phyloP scores from a whole-genome alignment of 345 rosid species.

The Rhizophora mangle region DNA sequence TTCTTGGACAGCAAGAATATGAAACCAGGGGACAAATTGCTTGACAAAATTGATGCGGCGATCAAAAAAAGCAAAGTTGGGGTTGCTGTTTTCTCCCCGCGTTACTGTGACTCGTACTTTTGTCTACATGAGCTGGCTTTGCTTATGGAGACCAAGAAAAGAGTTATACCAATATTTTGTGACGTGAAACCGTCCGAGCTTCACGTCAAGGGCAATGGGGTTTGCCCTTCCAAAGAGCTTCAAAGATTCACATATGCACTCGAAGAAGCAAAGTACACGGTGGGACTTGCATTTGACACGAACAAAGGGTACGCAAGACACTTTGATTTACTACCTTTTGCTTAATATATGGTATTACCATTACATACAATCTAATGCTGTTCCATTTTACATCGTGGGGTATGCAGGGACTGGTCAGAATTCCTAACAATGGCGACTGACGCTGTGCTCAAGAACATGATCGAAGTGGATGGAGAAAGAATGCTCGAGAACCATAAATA shows the following conservation, averaged over 20 bases:
- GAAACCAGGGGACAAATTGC: slow-evolving; percentile 74
- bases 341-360: not conserved
- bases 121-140: slow-evolving; percentile 80
- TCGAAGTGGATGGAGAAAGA: slow-evolving; percentile 48
- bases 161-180: slow-evolving; percentile 71
- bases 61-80: slow-evolving; percentile 55
- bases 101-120: slow-evolving; percentile 66
- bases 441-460: slow-evolving; percentile 58
- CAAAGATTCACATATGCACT: slow-evolving; percentile 50
- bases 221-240: slow-evolving; percentile 32
- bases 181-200: slow-evolving; percentile 83
- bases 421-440: slow-evolving; percentile 59
- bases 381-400: not conserved
- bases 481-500: slow-evolving; percentile 12
- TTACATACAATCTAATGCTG: not conserved
- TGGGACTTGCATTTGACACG: slow-evolving; percentile 80
- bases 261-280: slow-evolving; percentile 67
- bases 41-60: slow-evolving; percentile 49
- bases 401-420: slow-evolving; percentile 75
- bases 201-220: slow-evolving; percentile 36
- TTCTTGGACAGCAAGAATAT: slow-evolving; percentile 78
- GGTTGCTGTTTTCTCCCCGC: slow-evolving; percentile 73
- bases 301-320: slow-evolving; percentile 41
- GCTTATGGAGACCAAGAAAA: slow-evolving; percentile 62
- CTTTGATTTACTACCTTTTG: not conserved